Evolutionary conservation across 805 yeast genomes (phyloP).

Genomic region (Candida argentea): DNA sequence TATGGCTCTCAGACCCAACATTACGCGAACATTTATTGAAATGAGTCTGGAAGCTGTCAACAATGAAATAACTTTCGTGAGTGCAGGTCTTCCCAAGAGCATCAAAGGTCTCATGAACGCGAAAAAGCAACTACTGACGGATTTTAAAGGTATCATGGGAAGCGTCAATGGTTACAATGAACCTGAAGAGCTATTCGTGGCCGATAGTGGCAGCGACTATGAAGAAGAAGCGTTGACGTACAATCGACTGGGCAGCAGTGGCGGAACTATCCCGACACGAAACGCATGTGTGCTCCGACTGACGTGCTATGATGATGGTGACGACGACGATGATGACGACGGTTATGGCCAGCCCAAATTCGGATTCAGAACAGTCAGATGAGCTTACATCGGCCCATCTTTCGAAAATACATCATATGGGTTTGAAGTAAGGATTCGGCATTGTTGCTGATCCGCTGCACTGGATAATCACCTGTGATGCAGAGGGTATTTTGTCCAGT

Average conservation of each 20-base stretch:
- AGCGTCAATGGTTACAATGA: constrained; percentile 4
- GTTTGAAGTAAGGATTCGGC: constrained; percentile 11
- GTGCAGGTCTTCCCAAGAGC: neutral
- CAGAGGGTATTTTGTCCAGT: constrained; percentile 18
- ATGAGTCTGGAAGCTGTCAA: constrained; percentile 7
- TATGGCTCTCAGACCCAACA: constrained; percentile 9
- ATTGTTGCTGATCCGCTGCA: constrained; percentile 5
- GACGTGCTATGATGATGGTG: constrained; percentile 1
- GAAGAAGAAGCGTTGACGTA: constrained; percentile 1
- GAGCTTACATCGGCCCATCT: constrained; percentile 15
- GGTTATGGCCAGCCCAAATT: constrained; percentile 25
- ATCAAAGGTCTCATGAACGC: neutral
- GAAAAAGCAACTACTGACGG: constrained; percentile 4
- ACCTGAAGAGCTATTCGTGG: constrained; percentile 2
- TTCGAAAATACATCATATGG: constrained; percentile 30
- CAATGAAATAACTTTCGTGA: constrained; percentile 4
- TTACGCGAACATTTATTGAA: constrained; percentile 22
- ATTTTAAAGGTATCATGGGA: constrained; percentile 7
- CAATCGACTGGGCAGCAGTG: neutral
- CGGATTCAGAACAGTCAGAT: constrained; percentile 15
- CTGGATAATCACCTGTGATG: constrained; percentile 19
- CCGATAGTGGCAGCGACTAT: constrained; percentile 3
- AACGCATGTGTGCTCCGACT: neutral
- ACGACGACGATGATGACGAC: constrained; percentile 16
- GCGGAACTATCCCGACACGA: neutral